Conservation (phyloP, 805 yeast species). For the Teunomyces atbi region DNA sequence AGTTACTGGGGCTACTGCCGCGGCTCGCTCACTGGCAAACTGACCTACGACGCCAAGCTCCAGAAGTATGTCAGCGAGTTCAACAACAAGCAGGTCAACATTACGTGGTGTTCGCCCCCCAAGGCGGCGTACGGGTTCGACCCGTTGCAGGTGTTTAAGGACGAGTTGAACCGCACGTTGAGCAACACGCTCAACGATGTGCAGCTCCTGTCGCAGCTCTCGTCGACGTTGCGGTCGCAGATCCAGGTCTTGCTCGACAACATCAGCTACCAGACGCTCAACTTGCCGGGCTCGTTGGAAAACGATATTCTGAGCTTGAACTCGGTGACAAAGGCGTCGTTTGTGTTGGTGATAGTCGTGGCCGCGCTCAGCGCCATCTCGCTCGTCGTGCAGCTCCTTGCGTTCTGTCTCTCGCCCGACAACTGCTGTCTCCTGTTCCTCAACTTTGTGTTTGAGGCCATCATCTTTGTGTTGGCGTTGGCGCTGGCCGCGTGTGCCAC, state of each 20-base stretch:
- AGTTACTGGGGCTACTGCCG: constrained; percentile 46
- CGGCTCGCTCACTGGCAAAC: constrained; percentile 18
- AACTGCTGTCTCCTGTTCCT: constrained; percentile 46
- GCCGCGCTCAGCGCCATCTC: constrained; percentile 42
- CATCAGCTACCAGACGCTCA: constrained; percentile 30
- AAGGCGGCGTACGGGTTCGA: constrained; percentile 56
- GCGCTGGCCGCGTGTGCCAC: constrained; percentile 59
- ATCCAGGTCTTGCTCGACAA: constrained; percentile 21
- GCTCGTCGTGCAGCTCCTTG: constrained; percentile 47
- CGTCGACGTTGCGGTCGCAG: constrained; percentile 14
- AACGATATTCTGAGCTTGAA: constrained; percentile 45
- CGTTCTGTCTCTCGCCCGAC: constrained; percentile 41
- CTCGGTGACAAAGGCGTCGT: constrained; percentile 54
- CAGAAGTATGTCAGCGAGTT: constrained; percentile 14
- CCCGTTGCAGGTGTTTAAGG: constrained; percentile 39
- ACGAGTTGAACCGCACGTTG: constrained; percentile 30
- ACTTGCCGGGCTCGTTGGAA: constrained; percentile 55
- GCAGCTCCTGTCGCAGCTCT: constrained; percentile 18
- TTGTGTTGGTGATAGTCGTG: constrained; percentile 35
- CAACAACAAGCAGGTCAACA: constrained; percentile 26
- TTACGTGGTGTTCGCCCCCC: constrained; percentile 54
- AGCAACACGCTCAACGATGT: constrained; percentile 21
- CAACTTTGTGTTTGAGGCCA: constrained; percentile 41
- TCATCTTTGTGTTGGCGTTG: constrained; percentile 45
- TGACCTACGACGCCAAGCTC: constrained; percentile 6